These are phyloP conservation scores for Bimuria novae-zelandiae DNA, from an alignment of 2,329 filamentous ascomycete genomes.

Conservation along the genomic window DNA sequence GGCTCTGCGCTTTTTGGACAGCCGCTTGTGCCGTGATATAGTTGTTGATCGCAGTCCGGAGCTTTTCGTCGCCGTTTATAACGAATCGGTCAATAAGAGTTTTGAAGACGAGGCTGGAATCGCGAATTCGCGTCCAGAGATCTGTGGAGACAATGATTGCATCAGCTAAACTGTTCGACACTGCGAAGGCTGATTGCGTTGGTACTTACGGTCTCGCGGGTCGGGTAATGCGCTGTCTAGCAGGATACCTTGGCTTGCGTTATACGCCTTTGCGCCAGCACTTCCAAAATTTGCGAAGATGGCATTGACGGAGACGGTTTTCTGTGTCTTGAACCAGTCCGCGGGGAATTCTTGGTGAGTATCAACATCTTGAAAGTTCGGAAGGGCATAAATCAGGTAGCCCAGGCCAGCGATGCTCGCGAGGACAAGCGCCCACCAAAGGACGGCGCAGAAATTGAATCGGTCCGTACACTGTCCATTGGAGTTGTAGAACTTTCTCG, in stretches of 20 bases:
- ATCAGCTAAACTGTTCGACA: no score
- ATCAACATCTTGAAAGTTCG: neutral
- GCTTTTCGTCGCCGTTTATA: neutral
- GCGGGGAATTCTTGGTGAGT: neutral
- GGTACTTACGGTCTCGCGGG: neutral
- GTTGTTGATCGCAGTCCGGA: neutral
- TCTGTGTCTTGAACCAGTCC: neutral
- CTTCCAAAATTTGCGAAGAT: neutral
- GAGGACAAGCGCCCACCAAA: neutral
- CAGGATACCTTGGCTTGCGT: neutral
- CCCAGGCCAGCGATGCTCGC: neutral
- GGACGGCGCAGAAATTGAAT: neutral
- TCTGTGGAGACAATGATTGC: neutral
- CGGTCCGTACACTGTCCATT: neutral
- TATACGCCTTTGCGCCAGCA: neutral
- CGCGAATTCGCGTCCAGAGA: neutral
- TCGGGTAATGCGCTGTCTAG: neutral
- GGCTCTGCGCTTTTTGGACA: constrained; percentile 47
- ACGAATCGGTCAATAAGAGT: neutral
- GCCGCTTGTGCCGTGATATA: constrained; percentile 27
- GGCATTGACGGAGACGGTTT: neutral
- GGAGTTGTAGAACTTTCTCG: neutral
- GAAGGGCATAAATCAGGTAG: neutral
- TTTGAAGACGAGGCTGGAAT: neutral
- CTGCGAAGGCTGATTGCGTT: no score